Base-by-base conservation (phyloP, 768 basidiomycete species). In the Mycena pura region DNA sequence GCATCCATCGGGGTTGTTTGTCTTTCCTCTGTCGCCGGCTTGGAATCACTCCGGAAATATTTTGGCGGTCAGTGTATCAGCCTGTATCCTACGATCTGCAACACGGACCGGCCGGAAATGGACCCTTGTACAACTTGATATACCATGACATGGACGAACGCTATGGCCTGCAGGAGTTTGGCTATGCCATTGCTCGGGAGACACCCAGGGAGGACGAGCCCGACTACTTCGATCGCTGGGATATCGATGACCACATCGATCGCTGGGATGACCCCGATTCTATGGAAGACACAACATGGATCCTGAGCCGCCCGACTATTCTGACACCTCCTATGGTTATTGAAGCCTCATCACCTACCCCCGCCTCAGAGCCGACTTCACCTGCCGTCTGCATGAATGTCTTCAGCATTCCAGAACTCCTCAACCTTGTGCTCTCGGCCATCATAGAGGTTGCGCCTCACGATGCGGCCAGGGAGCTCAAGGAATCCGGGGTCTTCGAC, bases 111-210 rank as follows among this genome's bases (percentile, higher is more conserved):
- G 25, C 9, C 8, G 24, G 3, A 3, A 40, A 5, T 7, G 59
- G 60, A 6, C 59, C 63, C 0, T 15, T 65, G 29, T 56, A 62
- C 19, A 56, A 54, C 47, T 19, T 63, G 28, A 41, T 51, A 29
- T 65, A 65, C 55, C 57, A 65, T 21, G 61, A 65, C 10, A 62
- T 65, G 60, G 54, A 62, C 6, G 60, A 47, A 21, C 52, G 60
- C 14, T 54, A 60, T 34, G 59, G 31, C 27, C n/a, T n/a, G n/a
- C 59, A 60, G 27, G 41, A 53, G 5, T 60, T 60, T 28, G 59
- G 51, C 6, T 60, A 53, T 48, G 59, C 59, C 6, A 27, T 60
- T 14, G 6, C n/a, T 17, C 31, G 21, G 41, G 31, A 45, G 19
- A 62, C 61, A 19, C 61, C 61, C 6, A 15, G 41, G 14, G 49